Percentiles rank a stretch among this genome's conserved stretches.
Conservation (phyloP, 2,329 filamentous ascomycete species). For the Boeremia lycopersici region DNA sequence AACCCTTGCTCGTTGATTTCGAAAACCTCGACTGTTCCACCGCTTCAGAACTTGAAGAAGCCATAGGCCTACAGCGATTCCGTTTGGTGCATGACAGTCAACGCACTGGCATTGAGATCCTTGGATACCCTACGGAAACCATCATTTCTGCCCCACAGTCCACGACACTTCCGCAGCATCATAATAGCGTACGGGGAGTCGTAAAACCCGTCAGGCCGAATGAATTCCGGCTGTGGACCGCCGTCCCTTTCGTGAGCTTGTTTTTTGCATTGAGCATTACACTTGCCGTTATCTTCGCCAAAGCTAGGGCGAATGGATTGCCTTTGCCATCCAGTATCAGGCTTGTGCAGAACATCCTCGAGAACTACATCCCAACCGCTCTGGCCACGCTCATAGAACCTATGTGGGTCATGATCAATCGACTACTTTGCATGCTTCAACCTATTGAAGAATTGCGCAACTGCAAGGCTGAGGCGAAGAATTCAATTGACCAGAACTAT, state of each 20-base stretch:
- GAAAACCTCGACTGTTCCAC: constrained; percentile 30
- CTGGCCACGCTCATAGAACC: constrained; percentile 64
- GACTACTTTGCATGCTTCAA: constrained; percentile 60
- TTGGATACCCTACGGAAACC: background rate
- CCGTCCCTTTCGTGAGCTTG: constrained; percentile 22
- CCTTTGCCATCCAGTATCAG: constrained; percentile 43
- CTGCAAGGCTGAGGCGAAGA: constrained; percentile 44
- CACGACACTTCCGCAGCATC: background rate
- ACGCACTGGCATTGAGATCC: constrained; percentile 1
- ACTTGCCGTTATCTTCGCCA: constrained; percentile 26
- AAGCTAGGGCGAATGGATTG: constrained; percentile 32
- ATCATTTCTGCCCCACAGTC: background rate
- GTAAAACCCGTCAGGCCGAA: constrained; percentile 29
- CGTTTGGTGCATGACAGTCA: constrained; percentile 18
- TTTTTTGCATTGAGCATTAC: constrained; percentile 19
- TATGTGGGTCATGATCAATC: constrained; percentile 61
- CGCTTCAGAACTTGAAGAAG: constrained; percentile 21
- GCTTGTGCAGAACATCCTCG: constrained; percentile 50
- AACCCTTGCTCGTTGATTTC: constrained; percentile 28
- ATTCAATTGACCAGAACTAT: constrained; percentile 55
- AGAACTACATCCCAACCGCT: constrained; percentile 60
- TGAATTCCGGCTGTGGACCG: constrained; percentile 28
- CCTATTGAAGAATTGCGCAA: constrained; percentile 59
- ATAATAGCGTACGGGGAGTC: constrained; percentile 6
- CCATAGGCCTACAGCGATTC: constrained; percentile 24